Evolutionary conservation across 2,329 filamentous ascomycete species (phyloP).

Genomic region (Sporothrix schenckii): DNA sequence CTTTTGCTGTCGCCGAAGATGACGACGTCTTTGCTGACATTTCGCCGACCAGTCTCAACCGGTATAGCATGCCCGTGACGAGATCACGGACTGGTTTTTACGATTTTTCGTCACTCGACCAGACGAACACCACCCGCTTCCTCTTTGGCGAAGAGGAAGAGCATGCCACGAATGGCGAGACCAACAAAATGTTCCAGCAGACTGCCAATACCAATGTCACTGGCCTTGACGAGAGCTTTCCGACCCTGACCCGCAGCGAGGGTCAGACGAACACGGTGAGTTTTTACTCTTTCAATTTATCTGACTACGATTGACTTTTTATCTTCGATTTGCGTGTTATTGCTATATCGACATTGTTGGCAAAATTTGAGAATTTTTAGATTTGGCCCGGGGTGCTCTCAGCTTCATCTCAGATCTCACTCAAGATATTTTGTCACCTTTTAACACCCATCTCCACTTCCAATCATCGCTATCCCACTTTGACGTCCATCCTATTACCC

Average conservation of each 20-base stretch:
- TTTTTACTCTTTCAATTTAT: neutral
- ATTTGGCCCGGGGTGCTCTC: neutral
- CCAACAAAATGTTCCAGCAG: constrained; percentile 69
- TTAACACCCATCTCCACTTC: neutral
- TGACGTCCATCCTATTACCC: neutral
- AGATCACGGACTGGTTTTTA: constrained; percentile 68
- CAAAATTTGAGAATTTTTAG: neutral
- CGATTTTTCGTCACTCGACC: constrained; percentile 68
- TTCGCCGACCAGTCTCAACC: constrained; percentile 66
- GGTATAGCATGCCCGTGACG: constrained; percentile 92
- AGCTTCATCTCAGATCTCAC: neutral
- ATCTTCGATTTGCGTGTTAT: neutral
- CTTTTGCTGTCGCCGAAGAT: neutral
- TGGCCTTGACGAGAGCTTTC: constrained; percentile 73
- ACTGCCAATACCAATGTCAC: constrained; percentile 54
- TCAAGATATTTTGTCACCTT: neutral
- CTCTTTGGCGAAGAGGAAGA: constrained; percentile 78
- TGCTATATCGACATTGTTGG: neutral
- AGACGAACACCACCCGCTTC: constrained; percentile 83
- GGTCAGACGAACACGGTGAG: constrained; percentile 52
- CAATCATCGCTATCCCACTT: neutral
- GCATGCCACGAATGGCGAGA: constrained; percentile 62
- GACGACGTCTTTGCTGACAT: constrained; percentile 30
- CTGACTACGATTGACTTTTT: neutral
- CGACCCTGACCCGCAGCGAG: constrained; percentile 73